Base-by-base conservation (phyloP, 345 rosid genomes). In the Reutealis trisperma region DNA sequence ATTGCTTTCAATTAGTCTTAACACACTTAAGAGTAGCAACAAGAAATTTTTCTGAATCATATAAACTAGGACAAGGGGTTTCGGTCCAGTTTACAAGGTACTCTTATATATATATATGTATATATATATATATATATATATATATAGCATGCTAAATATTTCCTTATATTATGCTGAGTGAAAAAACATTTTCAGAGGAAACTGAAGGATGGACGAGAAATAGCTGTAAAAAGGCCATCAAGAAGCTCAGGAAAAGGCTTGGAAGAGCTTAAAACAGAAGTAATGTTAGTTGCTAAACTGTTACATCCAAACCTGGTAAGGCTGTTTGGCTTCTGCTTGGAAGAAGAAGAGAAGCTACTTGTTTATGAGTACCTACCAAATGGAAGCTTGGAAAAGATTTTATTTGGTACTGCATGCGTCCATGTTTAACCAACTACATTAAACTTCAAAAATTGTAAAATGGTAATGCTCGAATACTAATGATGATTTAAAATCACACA, bases 51-150 rank as follows among this genome's bases (percentile, higher is more conserved):
- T 84, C 85, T 5, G 75, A 69, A 8, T 64, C 54, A 27, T 10
- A 80, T 25, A 83, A 83, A 70, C 87, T 86, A 5, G 91, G 89
- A 65, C 64, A 81, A 70, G 87, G 87, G 89, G 84, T 30, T 84
- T 84, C 41, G 89, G 86, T 74, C 79, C 82, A 41, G 83, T 87
- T 77, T 84, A 81, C 77, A 72, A 81, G 82, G 86, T 80, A 75
- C 12, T 1, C 13, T 37, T 27, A 27, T 27, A 27, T 27, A 27
- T 27, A 27, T 27, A 27, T 27, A 27, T 27, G 1, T 27, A 27
- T 27, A 27, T 27, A 27, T 27, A 27, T 27, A 27, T 27, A 27
- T 27, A 27, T 27, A 27, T 27, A 27, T 27, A 27, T 27, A 27
- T 27, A 27, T 27, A 27, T 37, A 4, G 9, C 49, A 27, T 63